Percentiles rank a stretch among this genome's conserved stretches.
Evolutionary conservation across 1,284 basidiomycete genomes (phyloP).

Genomic region (Abortiporus biennis): DNA sequence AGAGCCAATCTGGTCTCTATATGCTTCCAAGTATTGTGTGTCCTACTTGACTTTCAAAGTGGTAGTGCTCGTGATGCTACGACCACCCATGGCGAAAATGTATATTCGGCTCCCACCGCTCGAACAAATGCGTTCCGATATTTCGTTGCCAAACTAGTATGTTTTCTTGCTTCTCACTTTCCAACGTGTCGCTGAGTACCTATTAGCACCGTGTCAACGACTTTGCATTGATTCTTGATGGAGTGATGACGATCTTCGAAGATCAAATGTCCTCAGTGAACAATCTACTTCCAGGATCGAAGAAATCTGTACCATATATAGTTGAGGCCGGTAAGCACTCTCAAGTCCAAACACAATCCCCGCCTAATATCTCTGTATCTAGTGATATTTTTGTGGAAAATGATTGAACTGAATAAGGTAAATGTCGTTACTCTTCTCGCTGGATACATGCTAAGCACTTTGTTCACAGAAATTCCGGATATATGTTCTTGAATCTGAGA

Average conservation of each 20-base stretch:
- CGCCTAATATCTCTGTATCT: slow-evolving; percentile 4
- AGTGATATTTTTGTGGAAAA: slow-evolving; percentile 89
- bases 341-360: neutral
- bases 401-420: slow-evolving; percentile 88
- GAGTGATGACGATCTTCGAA: slow-evolving; percentile 65
- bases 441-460: neutral
- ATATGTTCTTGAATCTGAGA: slow-evolving; percentile 77
- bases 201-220: slow-evolving; percentile 81
- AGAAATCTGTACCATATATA: slow-evolving; percentile 74
- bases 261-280: slow-evolving; percentile 70
- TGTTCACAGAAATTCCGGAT: slow-evolving; percentile 71
- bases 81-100: slow-evolving; percentile 31
- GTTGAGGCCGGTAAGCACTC: slow-evolving; percentile 65
- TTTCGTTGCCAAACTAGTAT: slow-evolving; percentile 82
- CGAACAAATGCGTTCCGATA: slow-evolving; percentile 87
- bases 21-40: slow-evolving; percentile 71
- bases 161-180: slow-evolving; percentile 20
- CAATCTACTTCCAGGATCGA: slow-evolving; percentile 77
- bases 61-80: slow-evolving; percentile 54
- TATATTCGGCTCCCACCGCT: slow-evolving; percentile 43
- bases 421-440: slow-evolving; percentile 7
- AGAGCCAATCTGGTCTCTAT: slow-evolving; percentile 64
- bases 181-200: neutral
- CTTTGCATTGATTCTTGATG: slow-evolving; percentile 76
- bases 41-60: slow-evolving; percentile 78